Evolutionary conservation across 2,329 filamentous ascomycete species (phyloP), one percentile per base, ranked within the genome.

Genomic region (Talaromyces sp.): DNA sequence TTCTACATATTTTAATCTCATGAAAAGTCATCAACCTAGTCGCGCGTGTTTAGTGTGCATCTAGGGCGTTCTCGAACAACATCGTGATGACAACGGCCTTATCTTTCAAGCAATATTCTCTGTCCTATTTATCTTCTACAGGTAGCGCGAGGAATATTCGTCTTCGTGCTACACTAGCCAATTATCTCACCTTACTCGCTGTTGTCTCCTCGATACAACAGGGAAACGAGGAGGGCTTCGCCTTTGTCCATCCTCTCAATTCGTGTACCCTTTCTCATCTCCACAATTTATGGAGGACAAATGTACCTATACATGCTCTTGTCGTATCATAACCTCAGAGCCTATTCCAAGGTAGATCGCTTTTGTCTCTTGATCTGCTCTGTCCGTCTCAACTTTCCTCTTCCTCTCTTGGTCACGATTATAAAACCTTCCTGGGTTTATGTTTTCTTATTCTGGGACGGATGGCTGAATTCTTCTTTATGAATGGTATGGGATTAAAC

Each of bases 1-100:
- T 56, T 17, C 6, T 56, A 56, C 33, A 56, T 56, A 56, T 56
- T 56, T 37, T 56, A 56, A 56, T 56, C 49, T 31, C 49, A 52
- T 56, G 33, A 62, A 54, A 31, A 22, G 60, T 62, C 50, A 25
- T 54, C 47, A 52, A 35, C 27, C 33, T 49, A 43, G 6, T 61
- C 47, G 47, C 17, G 47, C 47, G 25, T 50, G 52, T 62, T 54
- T 27, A 15, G 47, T 37, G 37, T 62, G 60, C 60, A 39, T 56
- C 33, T 37, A 35, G 52, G 33, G 52, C 52, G 31, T 56, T 56
- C 33, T 56, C 39, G 52, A 37, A 22, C n/a, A 22, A 37, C 4
- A 35, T 22, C 37, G 33, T 56, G 52, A 56, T 25, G 52, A 39
- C 52, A 17, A 56, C 52, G 52, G 33, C 33, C 52, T 54, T 54